Conservation (phyloP, 2,329 filamentous ascomycete genomes). For the Trichoderma sp. region DNA sequence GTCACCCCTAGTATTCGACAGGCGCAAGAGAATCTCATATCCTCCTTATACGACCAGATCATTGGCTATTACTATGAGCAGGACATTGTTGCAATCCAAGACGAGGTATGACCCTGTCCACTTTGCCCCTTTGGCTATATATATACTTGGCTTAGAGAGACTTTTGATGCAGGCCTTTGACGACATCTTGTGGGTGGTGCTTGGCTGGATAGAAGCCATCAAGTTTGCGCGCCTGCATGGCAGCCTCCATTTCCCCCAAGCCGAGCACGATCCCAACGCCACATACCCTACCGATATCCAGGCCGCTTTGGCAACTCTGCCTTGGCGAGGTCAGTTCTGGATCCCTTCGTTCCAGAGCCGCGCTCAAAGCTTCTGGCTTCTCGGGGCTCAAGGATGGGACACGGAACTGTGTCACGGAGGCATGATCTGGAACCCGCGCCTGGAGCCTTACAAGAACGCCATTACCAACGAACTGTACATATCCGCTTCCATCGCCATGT, state of each 20-base stretch:
- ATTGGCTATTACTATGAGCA: slow-evolving; percentile 85
- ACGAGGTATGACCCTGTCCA: slow-evolving; percentile 45
- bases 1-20: slow-evolving; percentile 47
- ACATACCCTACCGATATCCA: slow-evolving; percentile 32
- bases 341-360: slow-evolving; percentile 77
- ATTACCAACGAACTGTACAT: slow-evolving; percentile 94
- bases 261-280: slow-evolving; percentile 26
- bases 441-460: slow-evolving; percentile 89
- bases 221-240: slow-evolving; percentile 75
- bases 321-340: slow-evolving; percentile 80
- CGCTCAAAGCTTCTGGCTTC: slow-evolving; percentile 81
- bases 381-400: slow-evolving; percentile 80
- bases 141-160: not conserved
- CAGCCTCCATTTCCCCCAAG: slow-evolving; percentile 57
- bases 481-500: slow-evolving; percentile 84
- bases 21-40: slow-evolving; percentile 75
- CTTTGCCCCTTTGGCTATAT: not conserved
- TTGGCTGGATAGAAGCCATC: slow-evolving; percentile 84
- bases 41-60: slow-evolving; percentile 77
- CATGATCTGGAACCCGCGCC: slow-evolving; percentile 84
- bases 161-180: slow-evolving; percentile 68
- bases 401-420: slow-evolving; percentile 78
- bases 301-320: slow-evolving; percentile 45
- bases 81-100: slow-evolving; percentile 71
- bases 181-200: slow-evolving; percentile 93